Evolutionary conservation across 2,329 filamentous ascomycete species (phyloP).

Genomic region (Phialophora macrospora): DNA sequence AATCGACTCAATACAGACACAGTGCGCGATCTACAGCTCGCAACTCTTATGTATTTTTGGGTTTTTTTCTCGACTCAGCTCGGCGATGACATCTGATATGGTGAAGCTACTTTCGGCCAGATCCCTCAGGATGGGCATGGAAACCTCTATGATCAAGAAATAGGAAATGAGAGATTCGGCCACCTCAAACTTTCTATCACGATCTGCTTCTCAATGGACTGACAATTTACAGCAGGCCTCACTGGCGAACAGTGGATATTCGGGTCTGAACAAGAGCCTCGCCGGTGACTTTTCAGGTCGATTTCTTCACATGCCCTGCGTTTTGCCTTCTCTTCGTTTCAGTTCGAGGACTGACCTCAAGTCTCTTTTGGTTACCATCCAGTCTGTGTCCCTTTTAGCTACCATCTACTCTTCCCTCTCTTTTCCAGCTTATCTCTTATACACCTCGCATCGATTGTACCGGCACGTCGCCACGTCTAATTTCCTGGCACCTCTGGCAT

Average conservation of each 20-base stretch:
- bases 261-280: neutral
- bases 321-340: neutral
- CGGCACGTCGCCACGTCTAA: neutral
- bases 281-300: neutral
- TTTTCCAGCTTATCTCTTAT: neutral
- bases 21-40: conserved; percentile 43
- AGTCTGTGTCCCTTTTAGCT: neutral
- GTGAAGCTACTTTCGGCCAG: conserved; percentile 32
- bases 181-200: conserved; percentile 45
- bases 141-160: conserved; percentile 43
- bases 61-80: conserved; percentile 37
- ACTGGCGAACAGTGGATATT: neutral
- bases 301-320: neutral
- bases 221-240: neutral
- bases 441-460: neutral
- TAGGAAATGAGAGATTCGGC: conserved; percentile 52
- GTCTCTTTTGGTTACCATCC: neutral
- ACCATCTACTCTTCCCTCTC: neutral
- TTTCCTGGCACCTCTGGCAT: neutral
- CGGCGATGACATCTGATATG: conserved; percentile 34
- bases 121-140: conserved; percentile 29
- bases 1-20: conserved; percentile 31
- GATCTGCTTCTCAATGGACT: neutral
- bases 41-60: conserved; percentile 39
- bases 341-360: neutral